Evolutionary conservation across 768 basidiomycete species (phyloP), one percentile per base, ranked within the genome.

Genomic region (Kwoniella heveanensis): DNA sequence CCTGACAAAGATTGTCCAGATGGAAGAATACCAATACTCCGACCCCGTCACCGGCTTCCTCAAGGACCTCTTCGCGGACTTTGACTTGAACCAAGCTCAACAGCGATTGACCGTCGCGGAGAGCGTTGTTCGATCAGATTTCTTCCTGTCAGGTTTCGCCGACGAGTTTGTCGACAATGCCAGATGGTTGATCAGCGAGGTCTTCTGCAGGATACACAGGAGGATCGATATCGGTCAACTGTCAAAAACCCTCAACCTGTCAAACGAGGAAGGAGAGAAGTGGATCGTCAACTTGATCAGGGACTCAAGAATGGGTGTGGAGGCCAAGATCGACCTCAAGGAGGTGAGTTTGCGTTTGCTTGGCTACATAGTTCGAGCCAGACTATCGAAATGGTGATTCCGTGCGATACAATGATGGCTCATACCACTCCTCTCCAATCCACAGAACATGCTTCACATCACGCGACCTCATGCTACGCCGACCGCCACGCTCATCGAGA

Each of bases 251-350:
- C 85, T 98, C 15, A 97, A 97, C 80, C 85, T 98, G 52, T 88
- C 90, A n/a, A 86, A 84, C 46, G 92, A 92, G 68, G 96, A 98
- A 77, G 96, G 95, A 54, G 96, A 99, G 79, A 95, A 95, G 74
- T 99, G 95, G 95, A 95, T 98, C 66, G 96, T 98, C 73, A 97
- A 98, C 83, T 89, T 98, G 65, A 96, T 98, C 73, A 88, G 96
- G 32, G 96, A 98, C 81, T 95, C 94, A 6, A 86, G 92, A 50
- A 92, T 95, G 89, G 92, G 92, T 15, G 89, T 91, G 0, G 95
- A 98, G 71, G 95, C 95, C 55, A 96, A 95, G 83, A 97, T 98
- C 64, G 95, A 98, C 80, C 84, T 98, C 26, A 92, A 94, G 81
- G 92, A 95, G 84, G 92, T 90, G 65, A 39, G 82, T 73, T 19